These are phyloP conservation scores for Mycosphaerelloides madeirae DNA, from an alignment of 2,329 filamentous ascomycete genomes.

Conservation along the genomic window DNA sequence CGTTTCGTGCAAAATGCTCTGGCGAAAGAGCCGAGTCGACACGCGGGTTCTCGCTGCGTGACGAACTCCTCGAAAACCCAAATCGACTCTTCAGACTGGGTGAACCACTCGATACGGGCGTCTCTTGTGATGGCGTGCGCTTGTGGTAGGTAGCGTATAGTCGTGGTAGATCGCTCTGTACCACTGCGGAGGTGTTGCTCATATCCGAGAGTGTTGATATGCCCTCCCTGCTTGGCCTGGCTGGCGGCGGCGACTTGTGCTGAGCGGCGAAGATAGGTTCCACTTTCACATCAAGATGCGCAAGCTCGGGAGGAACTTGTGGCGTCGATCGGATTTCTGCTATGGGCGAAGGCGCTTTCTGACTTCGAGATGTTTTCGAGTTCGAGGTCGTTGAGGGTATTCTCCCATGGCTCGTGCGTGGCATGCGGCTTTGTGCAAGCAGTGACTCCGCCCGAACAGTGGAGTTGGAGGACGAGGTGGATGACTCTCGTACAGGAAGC, in stretches of 20 bases:
- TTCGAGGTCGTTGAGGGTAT: background rate
- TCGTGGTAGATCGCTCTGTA: constrained; percentile 52
- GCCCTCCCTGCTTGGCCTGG: constrained; percentile 43
- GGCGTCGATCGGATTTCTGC: constrained; percentile 3
- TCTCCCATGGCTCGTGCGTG: background rate
- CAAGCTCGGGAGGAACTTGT: constrained; percentile 34
- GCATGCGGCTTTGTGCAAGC: constrained; percentile 1
- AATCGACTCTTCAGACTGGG: constrained; percentile 38
- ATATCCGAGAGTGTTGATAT: constrained; percentile 41
- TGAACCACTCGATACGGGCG: constrained; percentile 32
- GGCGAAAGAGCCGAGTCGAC: constrained; percentile 32
- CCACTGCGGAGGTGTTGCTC: constrained; percentile 48
- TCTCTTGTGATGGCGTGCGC: constrained; percentile 48
- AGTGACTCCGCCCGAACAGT: constrained; percentile 32
- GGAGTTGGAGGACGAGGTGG: constrained; percentile 62
- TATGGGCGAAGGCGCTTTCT: constrained; percentile 2
- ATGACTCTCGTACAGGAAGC: constrained; percentile 62
- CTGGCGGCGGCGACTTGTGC: constrained; percentile 42
- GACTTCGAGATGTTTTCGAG: background rate
- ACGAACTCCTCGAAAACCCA: constrained; percentile 30
- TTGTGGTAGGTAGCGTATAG: constrained; percentile 47
- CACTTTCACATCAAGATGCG: constrained; percentile 59
- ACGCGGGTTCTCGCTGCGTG: constrained; percentile 28
- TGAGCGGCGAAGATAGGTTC: constrained; percentile 40
- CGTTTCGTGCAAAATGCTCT: constrained; percentile 18